These are phyloP conservation scores for Trichoderma hamatum DNA, from an alignment of 2,329 filamentous ascomycete genomes.

Conservation along the genomic window DNA sequence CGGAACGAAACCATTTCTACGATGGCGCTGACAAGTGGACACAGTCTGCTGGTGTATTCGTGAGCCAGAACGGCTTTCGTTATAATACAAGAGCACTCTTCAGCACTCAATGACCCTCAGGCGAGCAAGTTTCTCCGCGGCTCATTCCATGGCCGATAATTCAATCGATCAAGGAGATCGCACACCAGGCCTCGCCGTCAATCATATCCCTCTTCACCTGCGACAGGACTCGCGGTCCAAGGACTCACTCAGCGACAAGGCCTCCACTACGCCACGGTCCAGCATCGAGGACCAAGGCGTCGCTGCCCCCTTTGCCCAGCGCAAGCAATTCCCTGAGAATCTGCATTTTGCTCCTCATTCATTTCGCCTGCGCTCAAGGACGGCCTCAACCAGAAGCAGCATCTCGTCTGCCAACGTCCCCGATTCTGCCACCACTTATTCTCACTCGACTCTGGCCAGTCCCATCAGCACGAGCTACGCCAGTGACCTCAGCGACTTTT, in stretches of 20 bases:
- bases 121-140: conserved; percentile 20
- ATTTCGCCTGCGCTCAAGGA: conserved; percentile 42
- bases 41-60: background rate
- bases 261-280: conserved; percentile 23
- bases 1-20: background rate
- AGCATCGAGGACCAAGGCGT: conserved; percentile 26
- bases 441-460: conserved; percentile 41
- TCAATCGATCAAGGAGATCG: conserved; percentile 23
- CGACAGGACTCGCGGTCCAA: conserved; percentile 27
- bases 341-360: conserved; percentile 36
- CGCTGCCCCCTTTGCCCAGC: conserved; percentile 16
- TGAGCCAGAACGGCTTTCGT: background rate
- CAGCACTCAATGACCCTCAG: conserved; percentile 16
- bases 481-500: conserved; percentile 41
- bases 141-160: conserved; percentile 29
- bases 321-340: conserved; percentile 38
- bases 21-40: conserved; percentile 12
- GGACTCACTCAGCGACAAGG: conserved; percentile 30
- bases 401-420: conserved; percentile 43
- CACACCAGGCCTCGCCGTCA: conserved; percentile 16
- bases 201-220: conserved; percentile 22
- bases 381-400: conserved; percentile 45
- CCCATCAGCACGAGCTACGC: conserved; percentile 43
- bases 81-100: background rate
- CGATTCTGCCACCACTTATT: conserved; percentile 45